These are phyloP conservation scores for Penicillium crustosum DNA, from an alignment of 2,329 filamentous ascomycete genomes.

Conservation along the genomic window DNA sequence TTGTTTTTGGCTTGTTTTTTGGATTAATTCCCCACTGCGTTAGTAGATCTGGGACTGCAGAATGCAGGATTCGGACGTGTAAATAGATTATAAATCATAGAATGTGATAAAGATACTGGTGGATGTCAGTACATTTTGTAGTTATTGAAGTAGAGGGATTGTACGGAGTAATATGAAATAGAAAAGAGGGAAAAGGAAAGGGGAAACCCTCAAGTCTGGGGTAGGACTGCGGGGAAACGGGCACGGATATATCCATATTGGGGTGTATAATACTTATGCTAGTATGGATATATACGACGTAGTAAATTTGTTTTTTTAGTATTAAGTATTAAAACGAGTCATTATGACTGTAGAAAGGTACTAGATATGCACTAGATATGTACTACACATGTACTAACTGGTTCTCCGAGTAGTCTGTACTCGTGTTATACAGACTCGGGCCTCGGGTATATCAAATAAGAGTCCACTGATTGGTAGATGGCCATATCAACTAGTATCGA, in stretches of 20 bases:
- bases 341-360: background rate
- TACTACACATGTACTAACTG: background rate
- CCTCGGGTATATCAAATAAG: conserved; percentile 16
- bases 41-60: conserved; percentile 12
- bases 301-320: background rate
- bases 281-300: background rate
- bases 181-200: background rate
- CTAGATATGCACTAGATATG: background rate
- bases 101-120: conserved; percentile 10
- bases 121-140: background rate
- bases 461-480: conserved; percentile 11
- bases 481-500: conserved; percentile 7
- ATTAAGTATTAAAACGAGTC: background rate
- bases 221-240: conserved; percentile 17
- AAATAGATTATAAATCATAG: conserved; percentile 27
- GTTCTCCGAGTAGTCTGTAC: background rate
- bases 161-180: background rate
- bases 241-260: background rate
- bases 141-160: background rate
- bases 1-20: conserved; percentile 8
- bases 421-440: conserved; percentile 2
- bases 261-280: background rate
- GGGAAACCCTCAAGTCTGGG: conserved; percentile 12
- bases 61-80: conserved; percentile 12
- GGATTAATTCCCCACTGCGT: conserved; percentile 22